A percentile compares a stretch with the other conserved stretches of the same genome.
phyloP scores from a whole-genome alignment of 805 yeast species.

The Pichia membranifaciens region DNA sequence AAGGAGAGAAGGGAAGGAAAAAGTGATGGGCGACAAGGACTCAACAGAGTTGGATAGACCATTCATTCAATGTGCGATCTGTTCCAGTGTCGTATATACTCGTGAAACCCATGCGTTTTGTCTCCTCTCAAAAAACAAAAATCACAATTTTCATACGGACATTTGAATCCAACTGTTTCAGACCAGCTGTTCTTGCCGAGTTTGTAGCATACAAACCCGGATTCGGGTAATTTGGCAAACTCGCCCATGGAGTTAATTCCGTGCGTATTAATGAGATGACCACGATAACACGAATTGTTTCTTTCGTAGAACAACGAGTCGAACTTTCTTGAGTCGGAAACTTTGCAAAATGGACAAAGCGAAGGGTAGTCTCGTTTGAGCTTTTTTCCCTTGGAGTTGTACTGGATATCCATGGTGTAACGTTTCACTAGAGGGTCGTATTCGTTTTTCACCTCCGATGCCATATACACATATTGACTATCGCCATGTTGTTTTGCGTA shows the following conservation, averaged over 20 bases:
- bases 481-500: slow-evolving; percentile 5
- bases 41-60: neutral
- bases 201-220: slow-evolving; percentile 10
- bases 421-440: slow-evolving; percentile 14
- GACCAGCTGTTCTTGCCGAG: slow-evolving; percentile 11
- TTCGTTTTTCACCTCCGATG: neutral
- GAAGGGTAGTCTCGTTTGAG: slow-evolving; percentile 12
- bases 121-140: slow-evolving; percentile 9
- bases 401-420: slow-evolving; percentile 1
- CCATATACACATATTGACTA: slow-evolving; percentile 9
- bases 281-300: slow-evolving; percentile 16
- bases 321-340: neutral
- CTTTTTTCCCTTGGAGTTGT: slow-evolving; percentile 8
- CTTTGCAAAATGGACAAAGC: slow-evolving; percentile 12
- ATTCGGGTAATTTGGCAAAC: slow-evolving; percentile 7
- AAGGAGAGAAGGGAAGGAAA: no score
- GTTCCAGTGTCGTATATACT: slow-evolving; percentile 14
- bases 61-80: slow-evolving; percentile 2
- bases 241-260: slow-evolving; percentile 14
- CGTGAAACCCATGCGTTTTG: slow-evolving; percentile 16
- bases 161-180: slow-evolving; percentile 5
- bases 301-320: slow-evolving; percentile 14
- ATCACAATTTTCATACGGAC: slow-evolving; percentile 11
- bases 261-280: slow-evolving; percentile 17
- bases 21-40: neutral